A percentile compares a stretch with the other conserved stretches of the same genome.
phyloP scores from a whole-genome alignment of 345 rosid genomes.

The Gossypium ekmanianum region DNA sequence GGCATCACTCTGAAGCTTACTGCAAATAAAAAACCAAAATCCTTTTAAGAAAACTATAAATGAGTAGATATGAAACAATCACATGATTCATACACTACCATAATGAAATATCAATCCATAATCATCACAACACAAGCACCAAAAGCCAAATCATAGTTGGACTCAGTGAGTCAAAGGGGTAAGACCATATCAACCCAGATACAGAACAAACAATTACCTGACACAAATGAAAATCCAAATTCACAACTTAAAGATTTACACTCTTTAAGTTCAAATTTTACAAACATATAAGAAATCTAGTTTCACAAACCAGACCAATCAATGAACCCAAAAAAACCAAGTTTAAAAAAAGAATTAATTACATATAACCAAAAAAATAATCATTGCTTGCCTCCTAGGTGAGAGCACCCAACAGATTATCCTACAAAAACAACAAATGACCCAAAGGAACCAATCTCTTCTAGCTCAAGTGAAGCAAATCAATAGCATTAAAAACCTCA shows the following conservation, averaged over 20 bases:
- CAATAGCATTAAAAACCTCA: background rate
- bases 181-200: too few species aligned
- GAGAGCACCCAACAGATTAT: background rate
- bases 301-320: too few species aligned
- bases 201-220: too few species aligned
- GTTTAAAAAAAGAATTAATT: too few species aligned
- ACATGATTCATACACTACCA: background rate
- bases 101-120: background rate
- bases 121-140: background rate
- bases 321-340: too few species aligned
- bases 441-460: background rate
- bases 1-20: conserved; percentile 5
- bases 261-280: too few species aligned
- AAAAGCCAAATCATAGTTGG: background rate
- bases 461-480: background rate
- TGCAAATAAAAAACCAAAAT: background rate
- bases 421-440: background rate
- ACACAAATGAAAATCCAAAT: too few species aligned
- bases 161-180: too few species aligned
- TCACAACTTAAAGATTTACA: too few species aligned
- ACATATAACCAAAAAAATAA: too few species aligned
- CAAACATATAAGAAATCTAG: too few species aligned
- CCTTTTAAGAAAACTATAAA: background rate
- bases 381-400: background rate
- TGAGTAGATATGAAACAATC: background rate